A percentile compares a stretch with the other conserved stretches of the same genome.
phyloP scores from a whole-genome alignment of 148 eudicot genomes.

The Rhododendron griersonianum region DNA sequence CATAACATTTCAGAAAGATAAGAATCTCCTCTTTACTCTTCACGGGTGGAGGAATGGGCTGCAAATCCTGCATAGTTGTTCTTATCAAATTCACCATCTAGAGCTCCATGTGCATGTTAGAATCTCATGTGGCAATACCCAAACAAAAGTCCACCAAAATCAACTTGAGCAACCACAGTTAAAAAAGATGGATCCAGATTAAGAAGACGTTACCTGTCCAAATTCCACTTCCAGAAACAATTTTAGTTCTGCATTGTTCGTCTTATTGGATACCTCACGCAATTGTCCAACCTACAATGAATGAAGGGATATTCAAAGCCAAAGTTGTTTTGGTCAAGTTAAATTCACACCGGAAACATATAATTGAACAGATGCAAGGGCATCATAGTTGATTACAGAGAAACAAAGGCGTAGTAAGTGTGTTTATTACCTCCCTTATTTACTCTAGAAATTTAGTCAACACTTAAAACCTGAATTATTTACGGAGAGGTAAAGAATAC shows the following conservation, averaged over 20 bases:
- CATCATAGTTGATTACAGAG: background rate
- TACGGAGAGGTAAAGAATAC: background rate
- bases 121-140: background rate
- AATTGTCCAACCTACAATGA: conserved; percentile 70
- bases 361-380: background rate
- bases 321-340: background rate
- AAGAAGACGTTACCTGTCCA: conserved; percentile 48
- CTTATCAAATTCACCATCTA: background rate
- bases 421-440: background rate
- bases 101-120: background rate
- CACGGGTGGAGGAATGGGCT: conserved; percentile 58
- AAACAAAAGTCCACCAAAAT: background rate
- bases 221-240: conserved; percentile 81
- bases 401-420: background rate
- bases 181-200: conserved; percentile 2
- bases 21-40: conserved; percentile 85
- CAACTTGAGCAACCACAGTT: conserved; percentile 1
- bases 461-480: background rate
- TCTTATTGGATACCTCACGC: conserved; percentile 75
- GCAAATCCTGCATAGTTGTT: conserved; percentile 50
- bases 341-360: background rate
- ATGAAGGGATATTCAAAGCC: background rate
- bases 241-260: conserved; percentile 74
- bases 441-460: background rate
- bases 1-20: conserved; percentile 91